A percentile compares a stretch with the other conserved stretches of the same genome.
phyloP scores from a whole-genome alignment of 2,329 filamentous ascomycete genomes.

The Biscogniauxia marginata region DNA sequence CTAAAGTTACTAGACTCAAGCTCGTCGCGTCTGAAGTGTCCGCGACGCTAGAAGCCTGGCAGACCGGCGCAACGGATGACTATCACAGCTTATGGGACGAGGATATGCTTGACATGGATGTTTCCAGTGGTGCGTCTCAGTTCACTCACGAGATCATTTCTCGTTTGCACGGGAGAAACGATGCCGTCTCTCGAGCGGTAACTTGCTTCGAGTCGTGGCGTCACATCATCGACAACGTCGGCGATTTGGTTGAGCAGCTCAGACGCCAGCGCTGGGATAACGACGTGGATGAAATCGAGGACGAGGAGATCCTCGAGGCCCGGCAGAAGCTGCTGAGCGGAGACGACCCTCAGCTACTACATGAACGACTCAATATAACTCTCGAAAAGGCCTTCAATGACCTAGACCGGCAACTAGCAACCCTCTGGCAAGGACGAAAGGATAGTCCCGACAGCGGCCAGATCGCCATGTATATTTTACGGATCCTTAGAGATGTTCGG shows the following conservation, averaged over 20 bases:
- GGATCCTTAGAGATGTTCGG: slow-evolving; percentile 72
- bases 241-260: slow-evolving; percentile 62
- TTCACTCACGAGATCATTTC: slow-evolving; percentile 71
- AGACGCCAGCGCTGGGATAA: slow-evolving; percentile 72
- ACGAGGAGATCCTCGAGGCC: slow-evolving; percentile 67
- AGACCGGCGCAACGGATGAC: slow-evolving; percentile 48
- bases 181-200: slow-evolving; percentile 61
- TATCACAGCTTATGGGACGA: slow-evolving; percentile 66
- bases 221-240: slow-evolving; percentile 66
- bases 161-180: slow-evolving; percentile 70
- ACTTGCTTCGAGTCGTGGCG: slow-evolving; percentile 71
- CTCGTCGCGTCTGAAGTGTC: slow-evolving; percentile 65
- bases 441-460: slow-evolving; percentile 48
- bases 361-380: slow-evolving; percentile 56
- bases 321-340: slow-evolving; percentile 67
- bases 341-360: slow-evolving; percentile 66
- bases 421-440: slow-evolving; percentile 48
- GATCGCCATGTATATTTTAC: slow-evolving; percentile 66
- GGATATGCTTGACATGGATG: slow-evolving; percentile 62
- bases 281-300: slow-evolving; percentile 70
- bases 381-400: slow-evolving; percentile 56
- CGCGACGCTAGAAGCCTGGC: slow-evolving; percentile 60
- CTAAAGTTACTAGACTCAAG: slow-evolving; percentile 62
- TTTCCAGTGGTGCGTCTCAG: slow-evolving; percentile 60
- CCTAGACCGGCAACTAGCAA: slow-evolving; percentile 55